phyloP scores from a whole-genome alignment of 495 filamentous ascomycete genomes.

The Daldinia vernicosa region DNA sequence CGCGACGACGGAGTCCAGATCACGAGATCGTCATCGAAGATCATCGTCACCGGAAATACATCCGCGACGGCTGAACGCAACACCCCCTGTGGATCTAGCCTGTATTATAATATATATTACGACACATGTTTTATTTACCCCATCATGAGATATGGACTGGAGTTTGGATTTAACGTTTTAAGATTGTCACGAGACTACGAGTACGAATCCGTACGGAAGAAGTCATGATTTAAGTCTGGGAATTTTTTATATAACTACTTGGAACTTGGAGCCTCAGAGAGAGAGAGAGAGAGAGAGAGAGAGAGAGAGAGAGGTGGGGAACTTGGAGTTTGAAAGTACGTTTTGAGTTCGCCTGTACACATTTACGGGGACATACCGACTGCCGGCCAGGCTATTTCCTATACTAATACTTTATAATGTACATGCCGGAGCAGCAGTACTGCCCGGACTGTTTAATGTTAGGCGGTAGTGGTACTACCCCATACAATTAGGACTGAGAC shows the following conservation, averaged over 20 bases:
- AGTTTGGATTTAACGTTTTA: conserved; percentile 10
- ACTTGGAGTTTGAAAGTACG: conserved; percentile 17
- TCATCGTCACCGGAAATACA: conserved; percentile 40
- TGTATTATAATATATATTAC: conserved; percentile 2
- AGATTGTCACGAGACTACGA: conserved; percentile 36
- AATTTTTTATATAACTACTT: not conserved
- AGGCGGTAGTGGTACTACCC: not conserved
- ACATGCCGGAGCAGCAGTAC: conserved; percentile 1
- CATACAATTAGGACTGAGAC: not conserved
- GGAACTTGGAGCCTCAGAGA: conserved; percentile 3
- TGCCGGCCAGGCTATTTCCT: conserved; percentile 4
- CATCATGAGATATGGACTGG: not conserved
- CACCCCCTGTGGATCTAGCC: not conserved
- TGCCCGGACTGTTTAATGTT: conserved; percentile 3
- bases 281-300: not conserved
- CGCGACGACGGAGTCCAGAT: conserved; percentile 35
- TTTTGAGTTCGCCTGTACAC: conserved; percentile 32
- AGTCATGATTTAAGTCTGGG: not conserved
- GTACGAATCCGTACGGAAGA: conserved; percentile 7
- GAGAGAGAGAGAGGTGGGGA: not conserved
- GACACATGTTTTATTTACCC: not conserved
- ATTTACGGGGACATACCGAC: conserved; percentile 14
- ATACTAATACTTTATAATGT: conserved; percentile 18
- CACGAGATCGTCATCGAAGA: conserved; percentile 47
- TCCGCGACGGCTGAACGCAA: conserved; percentile 27